Evolutionary conservation across 768 basidiomycete species (phyloP).

Genomic region (Tulasnella calospora): DNA sequence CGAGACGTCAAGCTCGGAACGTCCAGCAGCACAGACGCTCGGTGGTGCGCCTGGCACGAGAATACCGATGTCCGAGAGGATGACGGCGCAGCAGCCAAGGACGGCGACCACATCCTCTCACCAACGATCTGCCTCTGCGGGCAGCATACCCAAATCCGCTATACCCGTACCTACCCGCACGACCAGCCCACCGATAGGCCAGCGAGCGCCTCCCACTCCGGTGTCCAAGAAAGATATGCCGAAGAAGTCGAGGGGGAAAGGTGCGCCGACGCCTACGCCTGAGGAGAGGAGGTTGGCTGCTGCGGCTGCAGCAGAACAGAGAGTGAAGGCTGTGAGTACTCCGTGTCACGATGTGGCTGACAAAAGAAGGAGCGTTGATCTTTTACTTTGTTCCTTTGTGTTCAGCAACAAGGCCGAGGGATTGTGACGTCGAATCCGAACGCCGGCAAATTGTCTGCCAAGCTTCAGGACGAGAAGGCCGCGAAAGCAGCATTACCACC

Average conservation of each 20-base stretch:
- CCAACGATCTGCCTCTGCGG: background rate
- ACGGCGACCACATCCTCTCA: background rate
- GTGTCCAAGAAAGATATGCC: background rate
- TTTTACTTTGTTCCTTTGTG: background rate
- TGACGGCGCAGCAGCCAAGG: background rate
- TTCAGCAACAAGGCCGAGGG: background rate
- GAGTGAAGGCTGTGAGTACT: slow-evolving; percentile 4
- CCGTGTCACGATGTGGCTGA: background rate
- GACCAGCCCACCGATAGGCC: background rate
- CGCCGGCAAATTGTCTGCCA: slow-evolving; percentile 6
- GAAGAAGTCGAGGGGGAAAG: background rate
- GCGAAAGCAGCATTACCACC: background rate
- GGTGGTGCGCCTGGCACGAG: background rate
- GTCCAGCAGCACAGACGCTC: background rate
- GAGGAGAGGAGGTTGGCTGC: slow-evolving; percentile 11
- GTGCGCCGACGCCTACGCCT: background rate
- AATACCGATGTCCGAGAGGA: background rate
- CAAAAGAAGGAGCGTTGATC: background rate
- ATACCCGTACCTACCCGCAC: background rate
- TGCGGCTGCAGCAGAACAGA: slow-evolving; percentile 15
- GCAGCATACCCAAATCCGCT: background rate
- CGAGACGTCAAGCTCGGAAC: background rate
- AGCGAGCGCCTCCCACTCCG: background rate
- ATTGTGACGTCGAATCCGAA: slow-evolving; percentile 17
- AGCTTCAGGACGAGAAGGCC: slow-evolving; percentile 11